Evolutionary conservation across 148 eudicot genomes (phyloP).

Genomic region (Rhododendron vialii): DNA sequence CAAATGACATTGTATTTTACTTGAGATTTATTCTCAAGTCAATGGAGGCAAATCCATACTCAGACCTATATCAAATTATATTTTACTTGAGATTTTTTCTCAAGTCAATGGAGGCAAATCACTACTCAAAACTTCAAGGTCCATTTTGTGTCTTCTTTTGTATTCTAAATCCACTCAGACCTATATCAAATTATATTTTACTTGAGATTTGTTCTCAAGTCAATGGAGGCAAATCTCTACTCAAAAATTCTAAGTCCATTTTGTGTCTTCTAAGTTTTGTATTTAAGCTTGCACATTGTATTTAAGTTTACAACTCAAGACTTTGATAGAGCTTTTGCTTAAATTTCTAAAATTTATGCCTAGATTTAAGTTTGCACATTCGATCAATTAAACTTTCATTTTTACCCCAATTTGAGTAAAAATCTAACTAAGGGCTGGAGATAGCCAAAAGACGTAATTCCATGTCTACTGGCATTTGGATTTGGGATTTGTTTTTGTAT

Average conservation of each 20-base stretch:
- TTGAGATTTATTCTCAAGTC: background rate
- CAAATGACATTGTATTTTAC: too few species aligned
- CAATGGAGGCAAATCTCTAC: background rate
- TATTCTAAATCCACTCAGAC: too few species aligned
- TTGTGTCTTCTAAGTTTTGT: background rate
- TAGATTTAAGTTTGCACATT: background rate
- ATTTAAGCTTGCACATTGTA: background rate
- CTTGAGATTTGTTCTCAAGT: background rate
- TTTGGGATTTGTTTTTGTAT: background rate
- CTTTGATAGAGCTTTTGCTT: background rate
- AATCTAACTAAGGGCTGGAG: background rate
- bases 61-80: too few species aligned
- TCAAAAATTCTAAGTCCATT: background rate
- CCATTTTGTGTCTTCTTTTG: too few species aligned
- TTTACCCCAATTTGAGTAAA: background rate
- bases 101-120: background rate
- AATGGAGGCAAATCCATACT: background rate
- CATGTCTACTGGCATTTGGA: background rate
- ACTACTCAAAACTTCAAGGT: too few species aligned
- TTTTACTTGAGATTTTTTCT: too few species aligned
- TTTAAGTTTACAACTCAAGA: background rate
- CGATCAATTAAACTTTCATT: background rate
- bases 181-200: too few species aligned
- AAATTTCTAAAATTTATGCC: background rate
- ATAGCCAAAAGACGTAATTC: background rate